These are phyloP conservation scores for Xylaria sp. DNA, from an alignment of 2,329 filamentous ascomycete species.

Conservation along the genomic window DNA sequence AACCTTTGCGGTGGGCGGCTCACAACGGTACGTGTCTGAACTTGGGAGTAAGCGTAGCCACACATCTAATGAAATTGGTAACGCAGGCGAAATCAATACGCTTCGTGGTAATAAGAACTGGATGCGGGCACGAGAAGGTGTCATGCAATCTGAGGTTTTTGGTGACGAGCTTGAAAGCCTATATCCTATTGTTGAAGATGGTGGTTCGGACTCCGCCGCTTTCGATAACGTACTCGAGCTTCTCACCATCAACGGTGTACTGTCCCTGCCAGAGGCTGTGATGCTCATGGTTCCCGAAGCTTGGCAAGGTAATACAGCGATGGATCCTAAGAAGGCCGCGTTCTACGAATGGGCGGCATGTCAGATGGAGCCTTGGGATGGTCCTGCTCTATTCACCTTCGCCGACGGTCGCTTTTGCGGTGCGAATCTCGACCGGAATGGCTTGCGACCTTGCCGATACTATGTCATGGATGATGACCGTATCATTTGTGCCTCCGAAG, in stretches of 20 bases:
- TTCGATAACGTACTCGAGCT: slow-evolving; percentile 98
- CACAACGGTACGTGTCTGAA: slow-evolving; percentile 76
- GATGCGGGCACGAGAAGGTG: slow-evolving; percentile 97
- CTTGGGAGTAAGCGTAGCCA: slow-evolving; percentile 28
- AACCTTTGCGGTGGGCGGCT: slow-evolving; percentile 94
- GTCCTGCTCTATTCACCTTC: slow-evolving; percentile 95
- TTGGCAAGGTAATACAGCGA: slow-evolving; percentile 91
- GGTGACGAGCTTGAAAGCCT: slow-evolving; percentile 89
- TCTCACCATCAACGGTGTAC: slow-evolving; percentile 92
- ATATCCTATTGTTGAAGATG: slow-evolving; percentile 95
- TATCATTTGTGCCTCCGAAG: slow-evolving; percentile 96
- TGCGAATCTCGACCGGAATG: slow-evolving; percentile 95
- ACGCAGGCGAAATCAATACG: slow-evolving; percentile 87
- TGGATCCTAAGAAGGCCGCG: slow-evolving; percentile 94
- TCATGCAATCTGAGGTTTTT: slow-evolving; percentile 92
- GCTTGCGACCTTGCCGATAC: slow-evolving; percentile 93
- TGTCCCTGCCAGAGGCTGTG: slow-evolving; percentile 93
- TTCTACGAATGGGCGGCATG: slow-evolving; percentile 99
- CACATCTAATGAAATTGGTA: slow-evolving; percentile 30
- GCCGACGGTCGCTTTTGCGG: slow-evolving; percentile 96
- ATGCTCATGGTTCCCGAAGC: slow-evolving; percentile 99
- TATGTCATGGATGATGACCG: slow-evolving; percentile 97
- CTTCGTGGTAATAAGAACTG: slow-evolving; percentile 98
- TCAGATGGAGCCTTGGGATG: slow-evolving; percentile 99
- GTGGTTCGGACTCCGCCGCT: slow-evolving; percentile 94